Percentiles rank a stretch among this genome's conserved stretches.
phyloP scores from a whole-genome alignment of 371 early-diverging fungal genomes.

The Haplosporangium sp. region DNA sequence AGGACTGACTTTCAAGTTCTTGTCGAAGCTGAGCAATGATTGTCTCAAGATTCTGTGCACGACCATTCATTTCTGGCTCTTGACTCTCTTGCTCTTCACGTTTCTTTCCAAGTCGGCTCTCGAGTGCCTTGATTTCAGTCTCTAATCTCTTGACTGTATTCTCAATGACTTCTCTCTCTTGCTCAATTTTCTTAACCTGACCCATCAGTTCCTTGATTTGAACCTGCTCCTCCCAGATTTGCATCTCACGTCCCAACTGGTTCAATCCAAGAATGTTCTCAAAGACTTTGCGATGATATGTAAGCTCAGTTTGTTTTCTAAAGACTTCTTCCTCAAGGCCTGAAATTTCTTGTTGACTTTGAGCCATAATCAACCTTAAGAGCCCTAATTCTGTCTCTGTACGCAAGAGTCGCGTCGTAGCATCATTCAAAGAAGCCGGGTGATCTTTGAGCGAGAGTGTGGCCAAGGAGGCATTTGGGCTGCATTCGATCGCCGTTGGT shows the following conservation, averaged over 20 bases:
- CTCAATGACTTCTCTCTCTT: not conserved
- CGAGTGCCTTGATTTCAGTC: constrained; percentile 1
- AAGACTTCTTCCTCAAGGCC: constrained; percentile 44
- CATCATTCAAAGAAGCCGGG: constrained; percentile 13
- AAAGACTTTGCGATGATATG: constrained; percentile 26
- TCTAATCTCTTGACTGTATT: constrained; percentile 17
- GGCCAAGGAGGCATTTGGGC: constrained; percentile 6
- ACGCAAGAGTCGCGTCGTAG: constrained; percentile 28
- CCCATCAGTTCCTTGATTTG: constrained; percentile 9
- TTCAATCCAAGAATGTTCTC: constrained; percentile 20
- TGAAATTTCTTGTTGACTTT: constrained; percentile 33
- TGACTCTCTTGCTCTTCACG: constrained; percentile 1
- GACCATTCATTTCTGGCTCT: constrained; percentile 1
- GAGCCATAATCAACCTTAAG: constrained; percentile 43
- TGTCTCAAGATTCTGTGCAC: constrained; percentile 10
- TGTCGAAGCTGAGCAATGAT: constrained; percentile 4
- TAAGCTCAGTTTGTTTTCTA: constrained; percentile 28
- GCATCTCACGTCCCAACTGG: constrained; percentile 13
- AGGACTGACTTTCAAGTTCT: constrained; percentile 8
- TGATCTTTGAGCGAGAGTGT: constrained; percentile 6
- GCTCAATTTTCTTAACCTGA: not conserved
- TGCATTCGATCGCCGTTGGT: not conserved
- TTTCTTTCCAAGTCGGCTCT: not conserved
- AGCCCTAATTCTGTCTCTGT: constrained; percentile 43
- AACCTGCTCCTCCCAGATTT: constrained; percentile 20